Evolutionary conservation across 768 basidiomycete genomes (phyloP).

Genomic region (Dioszegia crocea): DNA sequence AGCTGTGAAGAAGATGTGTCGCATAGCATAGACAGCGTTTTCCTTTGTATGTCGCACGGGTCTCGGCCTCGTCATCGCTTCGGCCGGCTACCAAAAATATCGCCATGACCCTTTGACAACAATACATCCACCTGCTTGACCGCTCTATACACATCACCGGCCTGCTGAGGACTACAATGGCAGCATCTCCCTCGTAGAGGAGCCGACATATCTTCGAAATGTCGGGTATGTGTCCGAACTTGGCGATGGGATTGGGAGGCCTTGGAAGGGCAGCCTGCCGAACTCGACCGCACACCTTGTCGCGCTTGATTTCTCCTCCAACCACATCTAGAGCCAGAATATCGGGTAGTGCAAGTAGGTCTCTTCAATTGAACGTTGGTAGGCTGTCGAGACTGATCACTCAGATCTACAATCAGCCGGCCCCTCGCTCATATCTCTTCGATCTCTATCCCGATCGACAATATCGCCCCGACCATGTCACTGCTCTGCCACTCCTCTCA

Average conservation of each 20-base stretch:
- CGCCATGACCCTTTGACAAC: no score
- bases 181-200: no score
- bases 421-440: not conserved
- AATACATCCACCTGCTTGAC: no score
- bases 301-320: conserved; percentile 2
- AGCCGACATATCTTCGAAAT: not conserved
- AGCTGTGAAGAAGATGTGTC: no score
- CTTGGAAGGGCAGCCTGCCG: not conserved
- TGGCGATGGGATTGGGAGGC: not conserved
- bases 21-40: no score
- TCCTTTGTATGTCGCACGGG: not conserved
- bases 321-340: conserved; percentile 2
- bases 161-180: no score
- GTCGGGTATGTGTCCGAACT: not conserved
- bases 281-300: not conserved
- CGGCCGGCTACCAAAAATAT: no score
- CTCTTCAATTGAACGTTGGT: not conserved
- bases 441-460: not conserved
- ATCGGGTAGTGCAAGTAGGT: not conserved
- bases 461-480: not conserved
- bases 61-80: not conserved
- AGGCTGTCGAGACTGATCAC: not conserved
- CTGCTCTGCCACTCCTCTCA: no score
- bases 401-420: no score
- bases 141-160: no score